Base-by-base conservation (phyloP, 352 stramenopile genomes). In the Phytophthora uliginosa region DNA sequence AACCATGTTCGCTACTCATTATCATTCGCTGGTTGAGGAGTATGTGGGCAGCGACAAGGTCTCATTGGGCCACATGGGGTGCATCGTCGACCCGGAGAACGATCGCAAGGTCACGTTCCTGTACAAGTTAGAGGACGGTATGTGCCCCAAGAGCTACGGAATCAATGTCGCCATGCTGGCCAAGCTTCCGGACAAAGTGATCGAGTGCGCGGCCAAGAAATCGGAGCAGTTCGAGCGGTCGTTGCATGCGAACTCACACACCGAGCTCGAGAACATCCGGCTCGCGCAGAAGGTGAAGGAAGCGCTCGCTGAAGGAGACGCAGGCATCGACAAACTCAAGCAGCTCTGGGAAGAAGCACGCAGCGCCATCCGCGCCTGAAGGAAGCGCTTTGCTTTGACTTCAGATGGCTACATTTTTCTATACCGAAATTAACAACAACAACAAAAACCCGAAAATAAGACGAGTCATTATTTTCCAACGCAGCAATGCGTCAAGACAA, bases 121-220 rank as follows among this genome's bases (percentile, higher is more conserved):
- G 40, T 99, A 99, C 89, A 99, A 99, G 74, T 83, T 99, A 12
- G 92, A 95, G 17, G 82, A 93, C 8, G 98, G 98, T 4, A 92
- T 98, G 61, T 99, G 96, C 69, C 98, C 98, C 18, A 99, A 99
- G 80, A 99, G 91, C 63, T 99, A 99, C 81, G 98, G 98, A 62
- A 95, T 99, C 69, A 99, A 99, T 78, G 98, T 99, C 9, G 98
- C 98, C 9, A 95, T 98, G 77, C 86, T 99, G 18, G 98, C 98
- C 10, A 95, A 97, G 59, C 89, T 99, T 4, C 98, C 98, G 0
- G 83, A 99, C 47, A 86, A 98, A 74, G 97, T 99, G 42, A 88
- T 99, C 38, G 75, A 95, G 22, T 94, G 92, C 42, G 97, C 97
- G 0, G 95, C 92, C 22, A 86, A 85, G 59, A 97, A 98, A 56